phyloP scores from a whole-genome alignment of 768 basidiomycete genomes.

The Pisolithus tinctorius region DNA sequence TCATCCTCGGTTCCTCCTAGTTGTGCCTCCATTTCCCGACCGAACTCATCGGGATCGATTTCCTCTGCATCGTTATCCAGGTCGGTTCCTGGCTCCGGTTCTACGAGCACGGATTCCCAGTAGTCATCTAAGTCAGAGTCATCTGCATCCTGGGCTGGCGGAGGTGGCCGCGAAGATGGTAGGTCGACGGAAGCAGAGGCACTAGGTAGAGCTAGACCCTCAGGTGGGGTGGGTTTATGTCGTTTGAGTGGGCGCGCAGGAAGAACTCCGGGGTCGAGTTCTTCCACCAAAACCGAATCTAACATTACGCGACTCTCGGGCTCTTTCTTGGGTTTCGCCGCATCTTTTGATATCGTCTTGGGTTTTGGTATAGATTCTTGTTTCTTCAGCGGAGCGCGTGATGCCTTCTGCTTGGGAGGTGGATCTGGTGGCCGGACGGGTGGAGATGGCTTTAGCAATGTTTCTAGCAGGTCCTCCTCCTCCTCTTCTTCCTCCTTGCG shows the following conservation, averaged over 20 bases:
- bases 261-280: slow-evolving; percentile 39
- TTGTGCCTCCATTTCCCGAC: slow-evolving; percentile 29
- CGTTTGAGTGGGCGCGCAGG: slow-evolving; percentile 36
- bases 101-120: slow-evolving; percentile 42
- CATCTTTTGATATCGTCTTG: slow-evolving; percentile 21
- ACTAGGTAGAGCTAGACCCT: slow-evolving; percentile 35
- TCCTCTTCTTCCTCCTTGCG: slow-evolving; percentile 29
- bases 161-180: slow-evolving; percentile 22
- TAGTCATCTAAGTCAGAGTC: slow-evolving; percentile 44
- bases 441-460: slow-evolving; percentile 13
- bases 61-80: slow-evolving; percentile 25
- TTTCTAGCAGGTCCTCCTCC: slow-evolving; percentile 26
- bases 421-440: slow-evolving; percentile 16
- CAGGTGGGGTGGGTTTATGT: slow-evolving; percentile 14
- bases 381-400: slow-evolving; percentile 20
- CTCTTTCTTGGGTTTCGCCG: slow-evolving; percentile 18
- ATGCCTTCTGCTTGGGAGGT: slow-evolving; percentile 28
- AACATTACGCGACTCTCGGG: slow-evolving; percentile 6
- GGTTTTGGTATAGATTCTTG: slow-evolving; percentile 18
- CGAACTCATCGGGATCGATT: slow-evolving; percentile 31
- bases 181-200: slow-evolving; percentile 24
- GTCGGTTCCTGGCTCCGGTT: slow-evolving; percentile 13
- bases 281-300: slow-evolving; percentile 36
- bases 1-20: slow-evolving; percentile 43
- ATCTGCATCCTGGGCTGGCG: slow-evolving; percentile 18